Base-by-base conservation (phyloP, 257 asterid species). In the Jacaranda copaia region DNA sequence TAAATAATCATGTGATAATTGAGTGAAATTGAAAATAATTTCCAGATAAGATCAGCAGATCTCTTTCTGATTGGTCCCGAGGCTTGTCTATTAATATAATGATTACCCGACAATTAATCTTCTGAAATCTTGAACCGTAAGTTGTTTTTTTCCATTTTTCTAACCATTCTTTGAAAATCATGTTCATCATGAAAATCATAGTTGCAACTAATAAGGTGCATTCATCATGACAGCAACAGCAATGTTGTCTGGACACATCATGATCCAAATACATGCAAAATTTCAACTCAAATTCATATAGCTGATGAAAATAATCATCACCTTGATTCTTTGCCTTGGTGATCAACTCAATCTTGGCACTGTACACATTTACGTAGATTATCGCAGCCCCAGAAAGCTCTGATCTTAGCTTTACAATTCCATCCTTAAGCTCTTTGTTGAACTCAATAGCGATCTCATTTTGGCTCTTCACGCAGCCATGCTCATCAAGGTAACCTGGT, bases 291-390 rank as follows among this genome's bases (percentile, higher is more conserved):
- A 53, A 53, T 16, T n/a, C n/a, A n/a, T n/a, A n/a, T n/a, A n/a
- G n/a, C 5, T 53, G 9, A n/a, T 1, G 25, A 40, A 63, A 18
- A 19, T 6, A 16, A 42, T 60, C n/a, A 68, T 57, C 55, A 82
- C 94, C 94, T 79, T 83, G 82, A 40, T 60, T 71, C 65, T 76
- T 86, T 10, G 90, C 87, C 2, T 83, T 75, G 75, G 84, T 77
- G 79, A 92, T 89, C 20, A 92, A 55, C 38, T 83, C 86, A 57
- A 85, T 86, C 81, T 90, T 92, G 18, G 91, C 96, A 0, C 46
- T 79, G 68, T 85, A 88, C 62, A 90, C 80, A 32, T 92, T 96
- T 1, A 86, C 93, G n/a, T 86, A 83, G 46, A 85, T 77, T 56
- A 92, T 36, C 1, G 85, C 61, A 8, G 90, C 88, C 14, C 68